phyloP scores from a whole-genome alignment of 1,284 basidiomycete genomes.

The Entoloma clypeatum region DNA sequence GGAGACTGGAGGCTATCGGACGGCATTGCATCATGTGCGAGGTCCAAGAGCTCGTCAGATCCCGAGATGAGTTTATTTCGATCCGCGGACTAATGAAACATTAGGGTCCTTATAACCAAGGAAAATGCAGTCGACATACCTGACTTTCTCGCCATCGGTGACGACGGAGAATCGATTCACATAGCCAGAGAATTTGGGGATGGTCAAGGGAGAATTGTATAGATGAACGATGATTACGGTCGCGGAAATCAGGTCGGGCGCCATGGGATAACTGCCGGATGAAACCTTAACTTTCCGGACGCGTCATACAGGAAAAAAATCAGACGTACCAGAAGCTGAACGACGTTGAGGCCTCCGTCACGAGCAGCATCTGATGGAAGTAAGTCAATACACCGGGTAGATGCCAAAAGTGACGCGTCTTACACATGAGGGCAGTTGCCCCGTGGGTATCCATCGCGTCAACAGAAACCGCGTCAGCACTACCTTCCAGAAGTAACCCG shows the following conservation, averaged over 20 bases:
- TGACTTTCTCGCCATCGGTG: constrained; percentile 54
- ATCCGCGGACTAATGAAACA: constrained; percentile 40
- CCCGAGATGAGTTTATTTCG: constrained; percentile 32
- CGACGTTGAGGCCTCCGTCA: constrained; percentile 62
- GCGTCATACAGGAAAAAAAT: constrained; percentile 2
- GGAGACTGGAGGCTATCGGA: constrained; percentile 37
- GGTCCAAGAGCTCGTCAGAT: constrained; percentile 33
- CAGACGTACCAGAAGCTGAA: constrained; percentile 52
- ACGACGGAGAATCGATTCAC: constrained; percentile 59
- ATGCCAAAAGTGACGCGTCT: constrained; percentile 27
- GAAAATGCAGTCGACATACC: too few relatives aligned
- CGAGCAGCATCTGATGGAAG: constrained; percentile 59
- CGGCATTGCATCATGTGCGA: constrained; percentile 33
- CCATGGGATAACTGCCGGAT: constrained; percentile 53
- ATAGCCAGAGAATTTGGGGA: constrained; percentile 60
- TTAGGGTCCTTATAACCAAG: too few relatives aligned
- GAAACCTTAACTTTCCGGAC: constrained; percentile 8
- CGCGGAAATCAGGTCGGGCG: constrained; percentile 66
- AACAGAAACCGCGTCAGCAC: constrained; percentile 57
- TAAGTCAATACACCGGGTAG: constrained; percentile 17
- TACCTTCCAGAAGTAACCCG: constrained; percentile 53
- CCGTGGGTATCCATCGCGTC: constrained; percentile 68
- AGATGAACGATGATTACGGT: constrained; percentile 63
- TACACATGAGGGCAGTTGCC: constrained; percentile 77
- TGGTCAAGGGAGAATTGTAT: constrained; percentile 63